Conservation (phyloP, 2,329 filamentous ascomycete genomes). For the Talaromyces sp. region DNA sequence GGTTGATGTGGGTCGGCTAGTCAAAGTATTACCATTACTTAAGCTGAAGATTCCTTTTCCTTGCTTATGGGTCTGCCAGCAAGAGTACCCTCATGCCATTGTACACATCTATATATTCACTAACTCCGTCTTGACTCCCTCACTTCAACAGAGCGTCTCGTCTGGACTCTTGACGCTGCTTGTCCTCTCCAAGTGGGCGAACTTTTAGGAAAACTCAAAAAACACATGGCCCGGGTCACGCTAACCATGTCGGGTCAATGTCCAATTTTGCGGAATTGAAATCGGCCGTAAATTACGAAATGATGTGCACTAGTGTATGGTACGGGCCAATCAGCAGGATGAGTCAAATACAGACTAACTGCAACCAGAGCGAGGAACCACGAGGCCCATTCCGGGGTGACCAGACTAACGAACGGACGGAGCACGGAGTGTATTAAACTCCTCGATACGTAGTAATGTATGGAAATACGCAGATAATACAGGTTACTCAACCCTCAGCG, state of each 20-base stretch:
- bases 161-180: background rate
- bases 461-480: background rate
- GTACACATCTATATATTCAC: background rate
- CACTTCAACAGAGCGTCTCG: background rate
- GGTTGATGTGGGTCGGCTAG: background rate
- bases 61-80: background rate
- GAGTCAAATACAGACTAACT: background rate
- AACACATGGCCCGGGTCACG: constrained; percentile 1
- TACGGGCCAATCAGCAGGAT: background rate
- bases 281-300: constrained; percentile 1
- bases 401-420: background rate
- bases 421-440: constrained; percentile 4
- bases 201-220: constrained; percentile 4
- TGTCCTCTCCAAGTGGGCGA: background rate
- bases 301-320: background rate
- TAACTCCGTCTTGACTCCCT: background rate
- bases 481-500: background rate
- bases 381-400: background rate
- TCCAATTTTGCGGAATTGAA: constrained; percentile 1
- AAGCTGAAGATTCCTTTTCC: background rate
- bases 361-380: background rate
- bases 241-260: background rate
- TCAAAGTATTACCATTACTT: background rate
- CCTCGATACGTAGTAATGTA: background rate
- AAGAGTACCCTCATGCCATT: background rate